Base-by-base conservation (phyloP, 164 flowering plant species). In the Stephania cephalantha region DNA sequence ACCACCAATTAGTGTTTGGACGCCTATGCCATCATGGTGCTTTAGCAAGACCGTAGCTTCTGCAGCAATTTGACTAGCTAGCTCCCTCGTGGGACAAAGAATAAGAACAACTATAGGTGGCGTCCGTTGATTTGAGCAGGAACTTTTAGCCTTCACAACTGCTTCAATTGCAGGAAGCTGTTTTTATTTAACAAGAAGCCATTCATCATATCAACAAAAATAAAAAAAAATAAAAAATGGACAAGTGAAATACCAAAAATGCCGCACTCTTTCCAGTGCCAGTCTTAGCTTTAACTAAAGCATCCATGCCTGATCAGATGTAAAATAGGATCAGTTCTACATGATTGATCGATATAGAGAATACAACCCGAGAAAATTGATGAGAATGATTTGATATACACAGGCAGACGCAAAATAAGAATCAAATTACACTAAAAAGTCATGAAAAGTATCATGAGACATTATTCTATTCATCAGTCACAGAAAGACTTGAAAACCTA, bases 91-190 rank as follows among this genome's bases (percentile, higher is more conserved):
- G 48, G 99, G 99, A 75, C 97, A 94, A 77, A 96, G 85, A 79
- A 94, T 84, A 63, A 96, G 97, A 81, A 84, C 97, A 81, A 76
- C 76, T 64, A 94, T 78, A 31, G 98, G 93, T 61, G 85, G 86
- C 63, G 86, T 82, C 73, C 93, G 79, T 68, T 79, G 85, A 80
- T 6, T 76, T 46, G 64, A 75, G 22, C 74, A 81, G 69, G 78
- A 76, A 77, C 73, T 74, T 50, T 79, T 74, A 69, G 96, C 90
- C 82, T 87, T 90, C 77, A 91, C 66, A 86, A 88, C 99, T 92
- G 97, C 78, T 94, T 96, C 99, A 89, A 94, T 94, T 77, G 97
- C 98, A 86, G 98, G 98, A 89, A 96, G 87, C 99, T 96, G 95
- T 84, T 88, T 83, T 79, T 79, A 78, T 85, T 90, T 85, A 87